A percentile compares a stretch with the other conserved stretches of the same genome.
These are phyloP conservation scores for Trichoderma orchidacearum DNA, from an alignment of 495 filamentous ascomycete genomes.

Conservation along the genomic window DNA sequence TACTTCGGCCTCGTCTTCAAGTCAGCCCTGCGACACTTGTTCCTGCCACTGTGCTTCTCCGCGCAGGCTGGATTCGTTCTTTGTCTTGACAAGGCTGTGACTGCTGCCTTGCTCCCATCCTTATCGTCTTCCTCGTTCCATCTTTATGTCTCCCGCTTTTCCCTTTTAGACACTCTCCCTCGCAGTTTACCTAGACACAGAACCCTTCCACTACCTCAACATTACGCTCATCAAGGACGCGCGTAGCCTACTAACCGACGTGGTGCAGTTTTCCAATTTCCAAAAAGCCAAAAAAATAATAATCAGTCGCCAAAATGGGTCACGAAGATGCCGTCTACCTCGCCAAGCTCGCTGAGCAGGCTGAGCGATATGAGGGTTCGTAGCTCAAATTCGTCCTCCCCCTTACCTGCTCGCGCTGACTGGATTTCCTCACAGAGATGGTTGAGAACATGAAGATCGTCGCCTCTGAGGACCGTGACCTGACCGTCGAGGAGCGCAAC, in stretches of 20 bases:
- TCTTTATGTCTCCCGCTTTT: slow-evolving; percentile 5
- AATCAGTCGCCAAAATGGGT: slow-evolving; percentile 62
- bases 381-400: slow-evolving; percentile 9
- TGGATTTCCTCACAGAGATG: slow-evolving; percentile 60
- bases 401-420: background rate
- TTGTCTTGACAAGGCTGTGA: background rate
- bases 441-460: slow-evolving; percentile 99
- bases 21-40: slow-evolving; percentile 1
- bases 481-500: slow-evolving; percentile 98
- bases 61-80: background rate
- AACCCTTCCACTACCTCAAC: background rate
- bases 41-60: background rate
- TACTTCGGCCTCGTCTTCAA: background rate
- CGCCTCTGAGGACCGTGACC: slow-evolving; percentile 90
- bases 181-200: background rate
- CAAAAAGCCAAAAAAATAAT: background rate
- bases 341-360: slow-evolving; percentile 99
- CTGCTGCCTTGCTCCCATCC: background rate
- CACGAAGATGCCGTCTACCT: slow-evolving; percentile 99
- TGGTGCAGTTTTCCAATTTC: slow-evolving; percentile 5
- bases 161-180: background rate
- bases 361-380: slow-evolving; percentile 98
- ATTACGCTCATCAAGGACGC: slow-evolving; percentile 7
- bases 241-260: slow-evolving; percentile 14
- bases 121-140: slow-evolving; percentile 3